A percentile compares a stretch with the other conserved stretches of the same genome.
Evolutionary conservation across 2,329 filamentous ascomycete genomes (phyloP).

Genomic region (Fusarium mangiferae): DNA sequence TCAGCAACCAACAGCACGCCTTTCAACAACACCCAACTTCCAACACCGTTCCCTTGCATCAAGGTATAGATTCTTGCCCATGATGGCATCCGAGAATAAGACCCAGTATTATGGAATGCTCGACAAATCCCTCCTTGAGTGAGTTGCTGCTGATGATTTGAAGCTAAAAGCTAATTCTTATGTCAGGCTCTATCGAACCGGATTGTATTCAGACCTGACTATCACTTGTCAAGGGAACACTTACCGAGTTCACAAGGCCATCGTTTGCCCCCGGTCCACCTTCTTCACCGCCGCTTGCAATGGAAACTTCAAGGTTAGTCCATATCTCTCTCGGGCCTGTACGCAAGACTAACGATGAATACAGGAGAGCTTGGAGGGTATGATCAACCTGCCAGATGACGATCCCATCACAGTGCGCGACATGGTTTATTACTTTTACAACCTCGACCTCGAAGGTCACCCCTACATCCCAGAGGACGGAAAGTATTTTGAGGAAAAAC

Average conservation of each 20-base stretch:
- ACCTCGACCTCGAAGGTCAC: not conserved
- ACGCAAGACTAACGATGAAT: not conserved
- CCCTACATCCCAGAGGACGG: not conserved
- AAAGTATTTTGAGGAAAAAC: not conserved
- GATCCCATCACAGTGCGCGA: not conserved
- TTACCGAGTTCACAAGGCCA: not conserved
- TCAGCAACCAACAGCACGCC: not conserved
- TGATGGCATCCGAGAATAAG: not conserved
- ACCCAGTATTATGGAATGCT: not conserved
- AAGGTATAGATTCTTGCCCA: not conserved
- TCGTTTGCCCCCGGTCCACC: not conserved
- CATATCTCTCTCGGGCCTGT: not conserved
- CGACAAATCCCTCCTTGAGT: not conserved
- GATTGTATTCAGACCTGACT: not conserved
- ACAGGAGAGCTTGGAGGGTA: not conserved
- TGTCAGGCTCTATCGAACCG: not conserved
- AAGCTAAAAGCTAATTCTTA: not conserved
- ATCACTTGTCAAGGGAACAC: not conserved
- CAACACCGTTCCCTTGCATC: not conserved
- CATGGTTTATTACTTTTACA: slow-evolving; percentile 18
- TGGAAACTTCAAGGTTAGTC: not conserved
- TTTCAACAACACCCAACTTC: too few relatives aligned
- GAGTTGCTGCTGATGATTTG: not conserved
- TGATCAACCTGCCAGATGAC: slow-evolving; percentile 9
- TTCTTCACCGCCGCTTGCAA: not conserved